Conservation (phyloP, 306 rosid genomes). For the apple (Malus domestica) region DNA sequence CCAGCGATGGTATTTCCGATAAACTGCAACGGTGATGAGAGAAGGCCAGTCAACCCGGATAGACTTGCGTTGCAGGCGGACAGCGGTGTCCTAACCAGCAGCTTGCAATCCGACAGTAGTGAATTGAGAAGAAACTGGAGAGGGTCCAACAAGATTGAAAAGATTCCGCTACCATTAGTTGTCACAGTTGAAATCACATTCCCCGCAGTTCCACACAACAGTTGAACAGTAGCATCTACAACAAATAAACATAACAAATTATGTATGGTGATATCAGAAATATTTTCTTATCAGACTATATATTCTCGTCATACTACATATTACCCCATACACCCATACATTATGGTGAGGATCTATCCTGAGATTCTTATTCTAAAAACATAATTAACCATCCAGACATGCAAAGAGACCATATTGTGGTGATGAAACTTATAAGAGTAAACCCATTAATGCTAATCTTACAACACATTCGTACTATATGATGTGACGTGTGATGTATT, state of each 20-base stretch:
- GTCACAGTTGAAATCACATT: constrained; percentile 20
- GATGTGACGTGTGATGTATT: no score
- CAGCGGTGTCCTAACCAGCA: constrained; percentile 27
- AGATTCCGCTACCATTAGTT: constrained; percentile 12
- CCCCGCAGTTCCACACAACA: constrained; percentile 19
- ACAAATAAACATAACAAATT: not conserved
- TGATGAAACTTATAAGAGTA: no score
- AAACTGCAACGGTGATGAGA: not conserved
- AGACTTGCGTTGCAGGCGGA: constrained; percentile 21
- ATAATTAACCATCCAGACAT: no score
- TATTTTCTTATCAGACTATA: no score
- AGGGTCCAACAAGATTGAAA: constrained; percentile 23
- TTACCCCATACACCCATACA: no score
- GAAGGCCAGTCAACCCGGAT: constrained; percentile 1
- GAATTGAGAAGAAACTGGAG: constrained; percentile 7
- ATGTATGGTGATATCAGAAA: not conserved
- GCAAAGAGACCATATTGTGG: no score
- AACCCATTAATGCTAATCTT: no score
- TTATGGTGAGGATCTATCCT: no score
- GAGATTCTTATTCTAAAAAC: no score
- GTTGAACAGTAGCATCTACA: constrained; percentile 26
- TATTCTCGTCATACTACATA: not conserved
- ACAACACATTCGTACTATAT: no score
- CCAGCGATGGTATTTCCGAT: constrained; percentile 6
- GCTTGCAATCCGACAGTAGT: constrained; percentile 10